Evolutionary conservation across 192 early-diverging fungal genomes (phyloP), one percentile per base, ranked within the genome.

Genomic region (Backusella luteola): DNA sequence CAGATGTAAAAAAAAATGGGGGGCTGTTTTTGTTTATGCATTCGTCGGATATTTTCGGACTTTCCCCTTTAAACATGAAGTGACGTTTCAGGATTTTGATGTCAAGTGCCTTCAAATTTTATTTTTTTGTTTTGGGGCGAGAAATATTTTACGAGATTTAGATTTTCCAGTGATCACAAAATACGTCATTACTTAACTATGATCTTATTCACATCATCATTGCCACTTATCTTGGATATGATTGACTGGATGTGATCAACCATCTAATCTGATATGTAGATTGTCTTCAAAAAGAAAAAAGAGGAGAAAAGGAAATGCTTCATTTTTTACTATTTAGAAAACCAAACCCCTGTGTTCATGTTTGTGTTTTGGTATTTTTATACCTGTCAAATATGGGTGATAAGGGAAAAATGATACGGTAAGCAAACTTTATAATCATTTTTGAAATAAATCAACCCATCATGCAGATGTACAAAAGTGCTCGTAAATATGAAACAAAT

Each of bases 41-140:
- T 63, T 63, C 23, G 56, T 63, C 56, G 56, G 56, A 63, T 63
- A 63, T 63, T 63, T 63, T 63, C 56, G 56, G 56, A 63, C 56
- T 63, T 63, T 63, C 56, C 56, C 56, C 56, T 63, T 63, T 26
- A 12, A 59, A 63, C 56, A 23, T 63, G 26, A 29, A 63, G 56
- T 63, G 56, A 63, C 56, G 56, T 63, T 63, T 63, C 56, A 63
- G 56, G 56, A 63, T 63, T 49, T 63, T 63, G 56, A 15, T 63
- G 56, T 63, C 56, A 63, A 63, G 56, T 63, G 56, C 56, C 56
- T 63, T 63, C 26, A 63, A 29, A 12, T 14, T 59, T 49, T 6
- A 29, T 8, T 23, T 38, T 38, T 38, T 63, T 63, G 3, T 29
- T 63, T 63, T 63, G 56, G 56, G 56, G 56, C 9, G 56, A 63